phyloP scores from a whole-genome alignment of 352 stramenopile genomes.

The Globisporangium alternatum region DNA sequence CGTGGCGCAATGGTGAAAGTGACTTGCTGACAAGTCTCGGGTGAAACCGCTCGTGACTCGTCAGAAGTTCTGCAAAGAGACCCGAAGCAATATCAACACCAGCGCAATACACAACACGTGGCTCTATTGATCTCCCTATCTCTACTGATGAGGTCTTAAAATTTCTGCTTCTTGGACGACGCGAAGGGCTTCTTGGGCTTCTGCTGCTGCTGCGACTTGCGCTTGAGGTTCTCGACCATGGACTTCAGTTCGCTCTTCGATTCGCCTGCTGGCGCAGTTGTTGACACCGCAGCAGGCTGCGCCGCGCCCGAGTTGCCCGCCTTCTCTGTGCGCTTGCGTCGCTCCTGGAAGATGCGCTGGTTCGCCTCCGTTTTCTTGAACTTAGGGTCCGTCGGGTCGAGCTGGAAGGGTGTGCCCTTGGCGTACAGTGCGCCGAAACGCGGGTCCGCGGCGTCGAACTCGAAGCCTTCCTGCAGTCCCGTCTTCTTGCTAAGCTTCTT shows the following conservation, averaged over 20 bases:
- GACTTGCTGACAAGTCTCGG: not conserved
- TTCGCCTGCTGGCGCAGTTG: slow-evolving; percentile 11
- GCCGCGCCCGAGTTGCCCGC: slow-evolving; percentile 6
- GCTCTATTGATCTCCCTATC: not conserved
- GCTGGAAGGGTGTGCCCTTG: slow-evolving; percentile 73
- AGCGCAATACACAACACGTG: not conserved
- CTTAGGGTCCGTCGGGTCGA: slow-evolving; percentile 82
- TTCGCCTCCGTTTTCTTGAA: slow-evolving; percentile 83
- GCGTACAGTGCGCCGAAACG: slow-evolving; percentile 77
- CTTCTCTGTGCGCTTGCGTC: slow-evolving; percentile 62
- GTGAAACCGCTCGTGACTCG: slow-evolving; percentile 6
- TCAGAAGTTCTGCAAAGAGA: not conserved
- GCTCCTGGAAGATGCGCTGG: slow-evolving; percentile 75
- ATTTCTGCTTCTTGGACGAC: slow-evolving; percentile 43
- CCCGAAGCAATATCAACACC: no score
- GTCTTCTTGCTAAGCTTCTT: slow-evolving; percentile 64
- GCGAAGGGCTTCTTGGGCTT: slow-evolving; percentile 34
- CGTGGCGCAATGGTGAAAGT: not conserved
- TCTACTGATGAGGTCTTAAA: slow-evolving; percentile 12
- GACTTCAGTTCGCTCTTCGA: slow-evolving; percentile 48
- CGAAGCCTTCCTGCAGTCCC: slow-evolving; percentile 71
- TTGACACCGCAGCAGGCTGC: not conserved
- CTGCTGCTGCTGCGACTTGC: slow-evolving; percentile 61
- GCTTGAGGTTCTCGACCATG: slow-evolving; percentile 84
- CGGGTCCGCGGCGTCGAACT: slow-evolving; percentile 69